Percentiles rank a stretch among this genome's conserved stretches.
phyloP scores from a whole-genome alignment of 192 early-diverging fungal species.

The Coemansia sp. region DNA sequence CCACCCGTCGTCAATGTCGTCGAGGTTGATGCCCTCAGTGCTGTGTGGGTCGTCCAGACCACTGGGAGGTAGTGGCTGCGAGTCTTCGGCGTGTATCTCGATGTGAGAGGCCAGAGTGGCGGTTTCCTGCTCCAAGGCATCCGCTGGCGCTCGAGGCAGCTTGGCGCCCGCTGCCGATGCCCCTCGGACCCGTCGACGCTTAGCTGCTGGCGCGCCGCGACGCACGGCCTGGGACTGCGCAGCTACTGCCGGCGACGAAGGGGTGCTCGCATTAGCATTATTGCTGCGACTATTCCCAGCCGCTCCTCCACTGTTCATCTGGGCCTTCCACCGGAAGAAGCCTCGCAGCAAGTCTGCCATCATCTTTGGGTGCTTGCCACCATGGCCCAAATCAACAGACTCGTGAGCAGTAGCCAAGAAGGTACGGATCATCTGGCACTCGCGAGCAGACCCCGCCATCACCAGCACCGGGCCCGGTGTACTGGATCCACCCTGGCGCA shows the following conservation, averaged over 20 bases:
- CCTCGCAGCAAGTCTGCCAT: conserved; percentile 61
- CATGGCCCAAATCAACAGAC: not conserved
- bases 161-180: conserved; percentile 40
- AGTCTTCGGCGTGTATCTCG: conserved; percentile 5
- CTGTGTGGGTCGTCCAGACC: not conserved
- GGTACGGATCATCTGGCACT: conserved; percentile 32
- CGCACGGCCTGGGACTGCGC: not conserved
- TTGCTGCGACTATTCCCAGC: not conserved
- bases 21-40: conserved; percentile 8
- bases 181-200: conserved; percentile 57
- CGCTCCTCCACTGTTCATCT: conserved; percentile 40
- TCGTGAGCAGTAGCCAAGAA: conserved; percentile 12
- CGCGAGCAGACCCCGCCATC: conserved; percentile 29
- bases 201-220: conserved; percentile 52
- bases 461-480: conserved; percentile 28
- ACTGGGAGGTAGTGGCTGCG: not conserved
- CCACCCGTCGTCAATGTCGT: conserved; percentile 49
- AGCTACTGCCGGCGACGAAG: not conserved
- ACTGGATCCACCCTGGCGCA: not conserved
- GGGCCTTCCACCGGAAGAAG: conserved; percentile 80
- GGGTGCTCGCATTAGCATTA: not conserved
- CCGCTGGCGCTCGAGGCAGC: conserved; percentile 34
- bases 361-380: conserved; percentile 26
- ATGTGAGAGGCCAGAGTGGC: conserved; percentile 35
- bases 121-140: conserved; percentile 31